Percentiles rank a stretch among this genome's conserved stretches.
Evolutionary conservation across 768 basidiomycete genomes (phyloP).

Genomic region (Leccinum fibrillosum): DNA sequence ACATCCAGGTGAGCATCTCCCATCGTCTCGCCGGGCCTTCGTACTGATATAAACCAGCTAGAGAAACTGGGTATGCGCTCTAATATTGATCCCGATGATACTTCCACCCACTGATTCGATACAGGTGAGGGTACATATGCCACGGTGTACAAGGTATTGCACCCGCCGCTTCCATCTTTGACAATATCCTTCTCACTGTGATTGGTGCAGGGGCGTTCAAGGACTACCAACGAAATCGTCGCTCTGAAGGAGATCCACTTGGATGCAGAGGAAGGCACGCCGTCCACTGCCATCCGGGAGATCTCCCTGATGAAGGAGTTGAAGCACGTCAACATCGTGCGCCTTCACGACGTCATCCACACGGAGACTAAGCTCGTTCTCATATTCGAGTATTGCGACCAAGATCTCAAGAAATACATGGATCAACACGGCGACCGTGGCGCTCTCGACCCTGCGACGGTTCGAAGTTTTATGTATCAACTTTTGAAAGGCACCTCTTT

Average conservation of each 20-base stretch:
- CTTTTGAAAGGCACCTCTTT: slow-evolving; percentile 96
- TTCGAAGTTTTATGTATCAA: slow-evolving; percentile 98
- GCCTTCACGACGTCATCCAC: slow-evolving; percentile 98
- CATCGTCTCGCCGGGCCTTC: neutral
- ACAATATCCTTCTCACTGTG: neutral
- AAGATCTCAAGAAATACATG: slow-evolving; percentile 99
- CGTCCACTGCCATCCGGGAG: slow-evolving; percentile 97
- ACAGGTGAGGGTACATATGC: slow-evolving; percentile 91
- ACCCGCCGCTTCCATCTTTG: neutral
- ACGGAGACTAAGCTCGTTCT: slow-evolving; percentile 97
- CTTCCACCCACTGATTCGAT: slow-evolving; percentile 4
- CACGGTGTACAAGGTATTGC: slow-evolving; percentile 88
- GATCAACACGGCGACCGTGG: slow-evolving; percentile 96
- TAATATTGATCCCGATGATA: neutral
- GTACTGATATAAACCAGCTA: slow-evolving; percentile 45
- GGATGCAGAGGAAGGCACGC: slow-evolving; percentile 98
- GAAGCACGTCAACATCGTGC: slow-evolving; percentile 97
- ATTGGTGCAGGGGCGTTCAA: slow-evolving; percentile 72
- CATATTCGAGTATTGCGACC: slow-evolving; percentile 98
- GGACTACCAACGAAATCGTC: slow-evolving; percentile 98
- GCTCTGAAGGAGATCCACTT: slow-evolving; percentile 99
- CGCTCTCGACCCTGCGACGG: slow-evolving; percentile 81
- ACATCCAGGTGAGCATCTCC: slow-evolving; percentile 47
- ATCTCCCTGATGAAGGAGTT: slow-evolving; percentile 99
- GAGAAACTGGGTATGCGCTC: slow-evolving; percentile 72